Conservation (phyloP, 2,329 filamentous ascomycete genomes). For the Apiospora rasikravindrae region DNA sequence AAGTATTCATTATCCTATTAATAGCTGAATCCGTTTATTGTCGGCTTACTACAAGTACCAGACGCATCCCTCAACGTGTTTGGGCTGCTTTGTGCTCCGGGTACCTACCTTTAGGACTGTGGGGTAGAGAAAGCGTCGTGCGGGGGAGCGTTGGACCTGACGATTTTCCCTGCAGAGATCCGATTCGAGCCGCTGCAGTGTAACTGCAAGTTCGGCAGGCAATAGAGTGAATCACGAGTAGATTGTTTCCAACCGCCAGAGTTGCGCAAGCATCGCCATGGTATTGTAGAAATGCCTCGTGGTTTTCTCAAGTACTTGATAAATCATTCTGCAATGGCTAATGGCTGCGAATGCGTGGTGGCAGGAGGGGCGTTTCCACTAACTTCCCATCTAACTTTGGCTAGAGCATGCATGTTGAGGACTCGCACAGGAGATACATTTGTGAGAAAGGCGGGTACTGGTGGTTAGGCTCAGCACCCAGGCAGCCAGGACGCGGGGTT, state of each 20-base stretch:
- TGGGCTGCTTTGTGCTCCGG: background rate
- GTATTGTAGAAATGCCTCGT: background rate
- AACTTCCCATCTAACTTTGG: conserved; percentile 4
- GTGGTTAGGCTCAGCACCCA: background rate
- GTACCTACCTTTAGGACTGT: conserved; percentile 12
- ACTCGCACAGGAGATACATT: background rate
- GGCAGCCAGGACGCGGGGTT: background rate
- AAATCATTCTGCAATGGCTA: background rate
- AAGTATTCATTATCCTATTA: background rate
- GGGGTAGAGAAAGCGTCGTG: conserved; percentile 5
- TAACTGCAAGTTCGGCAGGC: background rate
- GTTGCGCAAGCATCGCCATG: background rate
- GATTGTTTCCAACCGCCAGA: background rate
- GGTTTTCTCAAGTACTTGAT: background rate
- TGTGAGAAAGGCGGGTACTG: background rate
- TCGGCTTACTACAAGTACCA: too few species aligned
- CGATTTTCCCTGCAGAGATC: background rate
- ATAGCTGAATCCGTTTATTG: background rate
- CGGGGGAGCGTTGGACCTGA: conserved; percentile 3
- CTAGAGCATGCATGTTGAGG: background rate
- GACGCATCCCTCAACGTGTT: background rate
- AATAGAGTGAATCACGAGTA: background rate
- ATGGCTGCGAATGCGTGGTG: background rate
- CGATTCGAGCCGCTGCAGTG: conserved; percentile 5
- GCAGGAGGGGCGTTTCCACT: conserved; percentile 9